These are phyloP conservation scores for Aleurites moluccanus DNA, from an alignment of 441 rosid species.

Conservation along the genomic window DNA sequence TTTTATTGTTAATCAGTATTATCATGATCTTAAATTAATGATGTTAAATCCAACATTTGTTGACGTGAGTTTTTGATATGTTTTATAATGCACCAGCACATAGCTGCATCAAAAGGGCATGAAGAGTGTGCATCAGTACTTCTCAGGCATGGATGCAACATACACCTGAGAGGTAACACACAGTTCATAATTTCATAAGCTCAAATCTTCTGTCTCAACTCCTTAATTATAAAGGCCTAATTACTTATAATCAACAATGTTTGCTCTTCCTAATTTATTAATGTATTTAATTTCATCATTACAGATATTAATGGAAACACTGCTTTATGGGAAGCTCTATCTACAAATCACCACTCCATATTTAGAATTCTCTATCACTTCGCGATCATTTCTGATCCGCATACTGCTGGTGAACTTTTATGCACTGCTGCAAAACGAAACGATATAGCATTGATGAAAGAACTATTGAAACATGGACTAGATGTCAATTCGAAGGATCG, in stretches of 20 bases:
- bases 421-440: slow-evolving; percentile 78
- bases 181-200: background rate
- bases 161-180: slow-evolving; percentile 46
- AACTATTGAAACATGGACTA: slow-evolving; percentile 60
- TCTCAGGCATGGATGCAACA: slow-evolving; percentile 54
- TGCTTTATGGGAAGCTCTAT: slow-evolving; percentile 76
- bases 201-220: background rate
- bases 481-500: slow-evolving; percentile 53
- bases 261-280: background rate
- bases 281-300: background rate
- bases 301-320: slow-evolving; percentile 69
- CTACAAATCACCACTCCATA: slow-evolving; percentile 55
- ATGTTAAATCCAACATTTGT: background rate
- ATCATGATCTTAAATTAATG: background rate
- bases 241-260: background rate
- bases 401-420: slow-evolving; percentile 66
- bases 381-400: slow-evolving; percentile 53
- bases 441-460: slow-evolving; percentile 49
- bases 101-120: slow-evolving; percentile 83
- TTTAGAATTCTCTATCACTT: slow-evolving; percentile 62
- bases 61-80: background rate
- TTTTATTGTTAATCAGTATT: too few species aligned
- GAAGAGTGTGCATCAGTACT: slow-evolving; percentile 65
- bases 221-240: background rate
- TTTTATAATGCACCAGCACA: slow-evolving; percentile 51